These are phyloP conservation scores for Naegleria gruberi DNA, from an alignment of 208 protist genomes.

Conservation along the genomic window DNA sequence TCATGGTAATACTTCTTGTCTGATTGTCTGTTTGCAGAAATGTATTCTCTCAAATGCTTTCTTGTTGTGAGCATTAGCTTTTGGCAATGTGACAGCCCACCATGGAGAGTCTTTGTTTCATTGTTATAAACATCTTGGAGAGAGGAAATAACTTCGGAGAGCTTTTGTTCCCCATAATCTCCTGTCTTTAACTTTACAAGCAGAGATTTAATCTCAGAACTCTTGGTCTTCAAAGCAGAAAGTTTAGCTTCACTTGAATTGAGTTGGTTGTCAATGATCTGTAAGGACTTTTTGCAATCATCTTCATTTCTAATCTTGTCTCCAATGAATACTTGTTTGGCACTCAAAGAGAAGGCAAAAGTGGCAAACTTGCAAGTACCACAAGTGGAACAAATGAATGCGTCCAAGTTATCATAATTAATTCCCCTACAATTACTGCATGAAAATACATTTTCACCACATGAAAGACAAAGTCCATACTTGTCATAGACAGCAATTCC, in stretches of 20 bases:
- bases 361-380: neutral
- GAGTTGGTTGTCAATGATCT: neutral
- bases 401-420: neutral
- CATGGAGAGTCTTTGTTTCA: neutral
- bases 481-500: neutral
- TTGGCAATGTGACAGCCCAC: neutral
- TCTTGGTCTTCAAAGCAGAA: neutral
- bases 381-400: neutral
- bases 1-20: neutral
- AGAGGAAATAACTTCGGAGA: neutral
- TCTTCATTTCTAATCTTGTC: constrained; percentile 12
- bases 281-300: neutral
- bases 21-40: neutral
- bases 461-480: neutral
- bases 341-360: neutral
- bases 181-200: neutral
- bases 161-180: neutral
- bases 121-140: neutral
- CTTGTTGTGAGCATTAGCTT: neutral
- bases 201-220: neutral
- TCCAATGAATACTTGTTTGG: neutral
- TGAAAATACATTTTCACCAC: neutral
- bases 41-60: neutral
- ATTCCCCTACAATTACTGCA: neutral
- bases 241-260: neutral